Percentiles rank a stretch among this genome's conserved stretches.
These are phyloP conservation scores for Curvularia eragrostidis DNA, from an alignment of 2,329 filamentous ascomycete species.

Conservation along the genomic window DNA sequence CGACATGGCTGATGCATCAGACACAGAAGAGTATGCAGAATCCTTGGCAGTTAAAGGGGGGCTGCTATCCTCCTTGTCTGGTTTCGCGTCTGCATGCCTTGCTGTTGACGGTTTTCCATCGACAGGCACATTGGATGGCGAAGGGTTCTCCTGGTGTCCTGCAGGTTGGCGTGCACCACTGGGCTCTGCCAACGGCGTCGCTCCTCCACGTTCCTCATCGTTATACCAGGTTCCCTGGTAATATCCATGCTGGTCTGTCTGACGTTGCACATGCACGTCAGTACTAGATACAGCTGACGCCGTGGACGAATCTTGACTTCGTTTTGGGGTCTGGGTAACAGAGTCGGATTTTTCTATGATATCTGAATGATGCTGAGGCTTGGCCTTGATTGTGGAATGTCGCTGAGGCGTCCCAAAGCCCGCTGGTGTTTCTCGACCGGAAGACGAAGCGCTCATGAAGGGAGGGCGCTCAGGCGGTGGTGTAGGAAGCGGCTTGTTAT, in stretches of 20 bases:
- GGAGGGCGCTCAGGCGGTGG: constrained; percentile 40
- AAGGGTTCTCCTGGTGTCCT: constrained; percentile 23
- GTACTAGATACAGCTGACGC: constrained; percentile 18
- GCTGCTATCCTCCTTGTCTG: constrained; percentile 33
- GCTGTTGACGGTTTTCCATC: constrained; percentile 20
- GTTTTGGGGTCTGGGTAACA: constrained; percentile 29
- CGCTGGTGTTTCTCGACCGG: constrained; percentile 24
- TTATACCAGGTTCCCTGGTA: constrained; percentile 33
- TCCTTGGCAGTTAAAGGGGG: constrained; percentile 48
- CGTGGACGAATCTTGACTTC: constrained; percentile 24
- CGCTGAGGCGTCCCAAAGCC: constrained; percentile 23
- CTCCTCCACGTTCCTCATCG: constrained; percentile 27
- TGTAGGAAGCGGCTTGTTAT: constrained; percentile 47
- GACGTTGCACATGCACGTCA: constrained; percentile 28
- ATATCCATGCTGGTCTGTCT: constrained; percentile 28
- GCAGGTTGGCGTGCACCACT: constrained; percentile 20
- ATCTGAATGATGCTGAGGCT: constrained; percentile 25
- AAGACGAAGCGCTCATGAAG: constrained; percentile 30
- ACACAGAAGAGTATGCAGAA: constrained; percentile 50
- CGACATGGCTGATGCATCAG: constrained; percentile 43
- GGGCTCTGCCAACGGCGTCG: constrained; percentile 21
- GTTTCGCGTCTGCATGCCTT: constrained; percentile 18
- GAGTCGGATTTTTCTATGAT: constrained; percentile 29
- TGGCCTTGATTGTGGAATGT: constrained; percentile 24
- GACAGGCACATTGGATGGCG: constrained; percentile 21